phyloP scores from a whole-genome alignment of 2,329 filamentous ascomycete species.

The Fusarium albidum region DNA sequence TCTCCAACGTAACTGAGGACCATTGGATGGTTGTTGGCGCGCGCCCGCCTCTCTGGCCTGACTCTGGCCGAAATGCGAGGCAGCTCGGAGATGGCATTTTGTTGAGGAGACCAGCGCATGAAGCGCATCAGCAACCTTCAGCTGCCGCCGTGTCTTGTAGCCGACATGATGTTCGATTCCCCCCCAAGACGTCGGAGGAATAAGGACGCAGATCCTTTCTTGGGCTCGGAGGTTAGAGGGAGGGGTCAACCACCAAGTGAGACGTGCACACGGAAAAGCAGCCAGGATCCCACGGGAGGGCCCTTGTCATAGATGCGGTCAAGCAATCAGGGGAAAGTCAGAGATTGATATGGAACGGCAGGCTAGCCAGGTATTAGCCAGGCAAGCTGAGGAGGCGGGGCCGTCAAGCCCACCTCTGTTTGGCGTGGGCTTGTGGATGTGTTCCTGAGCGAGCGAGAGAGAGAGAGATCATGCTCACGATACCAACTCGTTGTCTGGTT shows the following conservation, averaged over 20 bases:
- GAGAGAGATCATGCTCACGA: conserved; percentile 23
- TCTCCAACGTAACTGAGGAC: conserved; percentile 13
- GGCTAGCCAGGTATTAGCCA: neutral
- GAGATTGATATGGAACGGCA: conserved; percentile 26
- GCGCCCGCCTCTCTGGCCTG: conserved; percentile 14
- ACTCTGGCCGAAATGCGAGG: conserved; percentile 10
- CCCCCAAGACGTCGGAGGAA: conserved; percentile 20
- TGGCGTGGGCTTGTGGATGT: neutral
- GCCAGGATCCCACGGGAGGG: conserved; percentile 33
- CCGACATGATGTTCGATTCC: conserved; percentile 19
- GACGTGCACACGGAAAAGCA: conserved; percentile 41
- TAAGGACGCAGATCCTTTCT: conserved; percentile 33
- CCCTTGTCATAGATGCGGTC: conserved; percentile 35
- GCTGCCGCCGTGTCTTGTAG: conserved; percentile 6
- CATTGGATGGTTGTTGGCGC: conserved; percentile 25
- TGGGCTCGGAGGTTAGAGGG: conserved; percentile 20
- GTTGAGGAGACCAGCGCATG: conserved; percentile 23
- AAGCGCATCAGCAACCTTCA: conserved; percentile 11
- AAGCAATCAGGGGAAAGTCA: conserved; percentile 30
- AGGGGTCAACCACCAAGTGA: conserved; percentile 30
- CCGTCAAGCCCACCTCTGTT: neutral
- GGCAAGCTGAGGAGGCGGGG: conserved; percentile 15
- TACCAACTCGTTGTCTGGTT: conserved; percentile 25
- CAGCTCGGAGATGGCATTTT: conserved; percentile 9
- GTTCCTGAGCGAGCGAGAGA: no score